phyloP scores from a whole-genome alignment of 75 land plant genomes.

The Sequoiadendron giganteum region DNA sequence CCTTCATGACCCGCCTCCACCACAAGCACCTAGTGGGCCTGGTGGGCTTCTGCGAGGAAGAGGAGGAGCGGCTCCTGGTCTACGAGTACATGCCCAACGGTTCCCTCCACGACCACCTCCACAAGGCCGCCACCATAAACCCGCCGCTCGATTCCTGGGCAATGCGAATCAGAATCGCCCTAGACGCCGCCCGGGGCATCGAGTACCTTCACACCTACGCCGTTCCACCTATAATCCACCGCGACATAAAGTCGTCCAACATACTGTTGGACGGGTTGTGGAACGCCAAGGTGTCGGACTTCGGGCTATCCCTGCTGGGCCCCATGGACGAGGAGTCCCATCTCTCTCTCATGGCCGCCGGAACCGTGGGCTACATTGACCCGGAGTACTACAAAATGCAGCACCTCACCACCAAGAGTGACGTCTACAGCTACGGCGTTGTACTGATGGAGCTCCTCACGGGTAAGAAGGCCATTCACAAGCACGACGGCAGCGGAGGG shows the following conservation, averaged over 20 bases:
- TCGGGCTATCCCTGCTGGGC: conserved; percentile 70
- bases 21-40: conserved; percentile 73
- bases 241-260: conserved; percentile 89
- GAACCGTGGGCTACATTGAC: conserved; percentile 89
- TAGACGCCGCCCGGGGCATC: conserved; percentile 82
- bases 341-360: conserved; percentile 62
- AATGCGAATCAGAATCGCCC: conserved; percentile 48
- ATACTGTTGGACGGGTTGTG: conserved; percentile 57
- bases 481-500: conserved; percentile 19
- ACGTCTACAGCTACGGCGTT: conserved; percentile 87
- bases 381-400: conserved; percentile 84
- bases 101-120: conserved; percentile 70
- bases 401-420: conserved; percentile 69
- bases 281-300: conserved; percentile 79
- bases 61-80: conserved; percentile 49
- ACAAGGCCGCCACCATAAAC: conserved; percentile 13
- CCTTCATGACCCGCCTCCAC: conserved; percentile 59
- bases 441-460: conserved; percentile 69
- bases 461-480: conserved; percentile 58
- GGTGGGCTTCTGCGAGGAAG: conserved; percentile 65
- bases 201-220: conserved; percentile 84
- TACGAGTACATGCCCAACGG: conserved; percentile 80
- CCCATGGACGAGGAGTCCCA: conserved; percentile 35
- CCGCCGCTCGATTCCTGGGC: conserved; percentile 41
- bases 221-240: conserved; percentile 73